Conservation (phyloP, 2,329 filamentous ascomycete genomes). For the Xylaria sp. region DNA sequence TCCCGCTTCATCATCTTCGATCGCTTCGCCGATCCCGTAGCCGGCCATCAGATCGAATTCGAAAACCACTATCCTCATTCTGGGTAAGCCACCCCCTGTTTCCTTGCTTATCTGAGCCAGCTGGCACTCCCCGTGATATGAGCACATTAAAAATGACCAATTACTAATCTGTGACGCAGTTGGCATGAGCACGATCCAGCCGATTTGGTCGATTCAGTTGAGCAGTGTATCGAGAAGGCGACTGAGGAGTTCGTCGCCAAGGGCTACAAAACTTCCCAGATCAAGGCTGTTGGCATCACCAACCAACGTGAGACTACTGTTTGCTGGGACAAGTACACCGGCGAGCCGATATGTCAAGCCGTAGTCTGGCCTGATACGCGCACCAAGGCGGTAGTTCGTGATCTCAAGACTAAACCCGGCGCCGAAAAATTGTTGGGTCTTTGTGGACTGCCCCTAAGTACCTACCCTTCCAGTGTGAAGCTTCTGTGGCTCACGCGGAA, state of each 20-base stretch:
- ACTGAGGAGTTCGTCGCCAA: slow-evolving; percentile 76
- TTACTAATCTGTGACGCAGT: slow-evolving; percentile 56
- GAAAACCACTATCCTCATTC: slow-evolving; percentile 85
- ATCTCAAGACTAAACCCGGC: slow-evolving; percentile 74
- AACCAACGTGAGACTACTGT: slow-evolving; percentile 91
- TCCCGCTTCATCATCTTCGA: slow-evolving; percentile 93
- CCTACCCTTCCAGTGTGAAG: slow-evolving; percentile 89
- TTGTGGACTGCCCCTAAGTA: slow-evolving; percentile 86
- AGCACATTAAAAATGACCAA: slow-evolving; percentile 26
- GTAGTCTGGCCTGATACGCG: slow-evolving; percentile 93
- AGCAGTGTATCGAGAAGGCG: slow-evolving; percentile 82
- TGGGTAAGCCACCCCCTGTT: slow-evolving; percentile 67
- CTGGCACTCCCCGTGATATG: background rate
- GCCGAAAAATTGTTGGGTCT: slow-evolving; percentile 76
- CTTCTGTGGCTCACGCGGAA: slow-evolving; percentile 84
- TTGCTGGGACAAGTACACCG: slow-evolving; percentile 84
- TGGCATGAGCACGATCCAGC: slow-evolving; percentile 91
- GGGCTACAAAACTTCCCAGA: slow-evolving; percentile 74
- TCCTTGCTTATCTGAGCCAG: background rate
- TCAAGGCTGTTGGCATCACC: slow-evolving; percentile 85
- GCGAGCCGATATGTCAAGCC: slow-evolving; percentile 83
- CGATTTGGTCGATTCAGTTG: slow-evolving; percentile 79
- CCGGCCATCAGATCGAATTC: slow-evolving; percentile 88
- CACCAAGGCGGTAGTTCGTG: slow-evolving; percentile 76
- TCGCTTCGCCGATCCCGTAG: slow-evolving; percentile 78